Evolutionary conservation across 768 basidiomycete species (phyloP), one percentile per base, ranked within the genome.

Genomic region (Trametes cingulata): DNA sequence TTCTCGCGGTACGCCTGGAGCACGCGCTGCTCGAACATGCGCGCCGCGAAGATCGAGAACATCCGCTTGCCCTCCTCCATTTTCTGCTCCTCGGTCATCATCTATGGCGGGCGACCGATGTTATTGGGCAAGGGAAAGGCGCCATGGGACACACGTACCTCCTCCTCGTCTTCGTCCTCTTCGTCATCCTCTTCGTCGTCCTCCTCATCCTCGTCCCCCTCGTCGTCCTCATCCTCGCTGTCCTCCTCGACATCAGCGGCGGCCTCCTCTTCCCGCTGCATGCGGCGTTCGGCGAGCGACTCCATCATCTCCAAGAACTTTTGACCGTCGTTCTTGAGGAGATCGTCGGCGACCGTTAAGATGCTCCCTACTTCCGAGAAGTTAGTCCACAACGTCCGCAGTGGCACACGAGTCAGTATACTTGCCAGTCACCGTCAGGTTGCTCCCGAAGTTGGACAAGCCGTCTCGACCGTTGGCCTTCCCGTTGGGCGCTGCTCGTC

Each of bases 231-330:
- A 17, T 79, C 80, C 45, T 81, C 80, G 37, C 74, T 74, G 52
- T 81, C 81, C 25, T 78, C 78, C 47, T 75, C 77, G 27, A 77
- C 75, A 62, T 76, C 79, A 27, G 66, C 74, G 52, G 76, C 77
- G 0, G 80, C 79, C 69, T 82, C 80, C 67, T 95, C 90, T 70
- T 98, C 95, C 4, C 95, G 84, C 67, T 91, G 88, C 84, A 96
- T 93, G 45, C 96, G 84, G 50, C 93, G 84, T 70, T 97, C 94
- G 0, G 96, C 95, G 19, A 99, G 83, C 75, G 96, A 94, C 73
- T 98, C 97, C 97, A 99, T 99, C 97, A 99, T 99, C 79, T 99
- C 97, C 68, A 99, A 78, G 78, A 99, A 99, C 78, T 97, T 98
- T 69, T 95, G 93, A 2, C 96, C 96, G 69, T 99, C 95, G 69